These are phyloP conservation scores for apple (Malus domestica) DNA, from an alignment of 306 rosid species.

Conservation along the genomic window ASM211411v1 NC_041805.1:9659501-9660000, in stretches of 20 bases:
- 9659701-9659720: too few relatives aligned
- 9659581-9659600: too few relatives aligned
- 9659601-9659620: too few relatives aligned
- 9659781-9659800: background rate
- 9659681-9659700: too few relatives aligned
- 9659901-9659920: background rate
- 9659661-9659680: too few relatives aligned
- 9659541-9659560: too few relatives aligned
- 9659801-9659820: background rate
- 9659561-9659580: too few relatives aligned
- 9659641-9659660: too few relatives aligned
- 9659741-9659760: background rate
- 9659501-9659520: too few relatives aligned
- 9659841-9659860: background rate
- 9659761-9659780: background rate
- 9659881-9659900: background rate
- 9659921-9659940: background rate
- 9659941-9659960: background rate
- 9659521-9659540: too few relatives aligned
- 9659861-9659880: background rate
- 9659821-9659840: background rate
- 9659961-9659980: conserved; percentile 18
- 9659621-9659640: too few relatives aligned
- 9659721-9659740: too few relatives aligned
- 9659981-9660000: conserved; percentile 1